These are phyloP conservation scores for Aureobasidium mangrovei DNA, from an alignment of 2,329 filamentous ascomycete genomes.

Conservation along the genomic window DNA sequence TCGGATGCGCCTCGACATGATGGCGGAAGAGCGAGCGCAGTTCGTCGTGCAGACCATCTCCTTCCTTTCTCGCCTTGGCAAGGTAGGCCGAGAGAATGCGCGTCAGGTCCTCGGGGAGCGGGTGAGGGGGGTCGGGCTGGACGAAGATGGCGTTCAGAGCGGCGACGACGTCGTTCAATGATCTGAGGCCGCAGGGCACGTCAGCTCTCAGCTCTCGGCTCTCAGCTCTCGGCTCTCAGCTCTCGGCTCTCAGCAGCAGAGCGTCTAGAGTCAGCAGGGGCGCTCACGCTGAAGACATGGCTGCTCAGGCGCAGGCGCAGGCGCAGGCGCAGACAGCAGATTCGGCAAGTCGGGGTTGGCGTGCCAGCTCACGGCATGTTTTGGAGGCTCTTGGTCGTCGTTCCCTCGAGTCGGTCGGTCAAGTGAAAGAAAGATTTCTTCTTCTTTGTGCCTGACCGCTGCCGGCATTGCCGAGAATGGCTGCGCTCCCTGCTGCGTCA, in stretches of 20 bases:
- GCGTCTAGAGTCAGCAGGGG: background rate
- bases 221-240: background rate
- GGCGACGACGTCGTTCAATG: slow-evolving; percentile 38
- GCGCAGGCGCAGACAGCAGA: background rate
- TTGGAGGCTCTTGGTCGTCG: background rate
- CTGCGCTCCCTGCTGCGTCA: background rate
- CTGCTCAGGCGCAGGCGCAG: background rate
- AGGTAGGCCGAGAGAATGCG: slow-evolving; percentile 58
- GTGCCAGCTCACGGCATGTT: slow-evolving; percentile 7
- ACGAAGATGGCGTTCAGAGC: slow-evolving; percentile 34
- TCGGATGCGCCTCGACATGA: slow-evolving; percentile 48
- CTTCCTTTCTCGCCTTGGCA: slow-evolving; percentile 59
- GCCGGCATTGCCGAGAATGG: background rate
- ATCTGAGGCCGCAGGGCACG: slow-evolving; percentile 24
- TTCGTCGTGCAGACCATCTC: slow-evolving; percentile 62
- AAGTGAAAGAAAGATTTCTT: background rate
- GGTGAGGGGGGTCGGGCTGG: slow-evolving; percentile 32
- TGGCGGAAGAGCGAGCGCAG: slow-evolving; percentile 58
- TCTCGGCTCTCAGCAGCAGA: background rate
- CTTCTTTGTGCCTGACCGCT: slow-evolving; percentile 1
- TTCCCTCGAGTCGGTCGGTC: background rate
- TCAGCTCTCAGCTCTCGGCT: background rate
- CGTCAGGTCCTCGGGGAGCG: slow-evolving; percentile 56
- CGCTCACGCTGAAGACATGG: slow-evolving; percentile 14
- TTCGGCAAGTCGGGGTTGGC: background rate